Base-by-base conservation (phyloP, 2,329 filamentous ascomycete species). In the Colletotrichum acutatum region DNA sequence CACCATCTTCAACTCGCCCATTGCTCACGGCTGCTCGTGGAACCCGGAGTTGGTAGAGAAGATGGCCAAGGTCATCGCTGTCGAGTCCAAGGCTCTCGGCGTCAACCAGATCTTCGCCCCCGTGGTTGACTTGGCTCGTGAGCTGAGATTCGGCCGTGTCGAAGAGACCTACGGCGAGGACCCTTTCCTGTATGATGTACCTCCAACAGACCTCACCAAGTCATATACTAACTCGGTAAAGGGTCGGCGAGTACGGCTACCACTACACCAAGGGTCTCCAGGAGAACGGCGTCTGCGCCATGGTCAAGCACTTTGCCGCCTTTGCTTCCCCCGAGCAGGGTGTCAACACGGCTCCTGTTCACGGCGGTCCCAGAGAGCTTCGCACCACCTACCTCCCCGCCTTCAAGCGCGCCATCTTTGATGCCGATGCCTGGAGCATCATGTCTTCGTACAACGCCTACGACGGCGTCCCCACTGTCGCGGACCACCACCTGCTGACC, bases 361-460 rank as follows among this genome's bases (percentile, higher is more conserved):
- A 88, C 75, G 86, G 86, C 12, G 86, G 88, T 56, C 86, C 88
- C 73, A 80, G 87, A 57, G 85, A 88, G 76, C 86, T 90, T 4
- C 84, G 88, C 42, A 89, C 86, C 42, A 90, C 88, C 3, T 87
- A 86, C 73, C 82, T 92, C 4, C 90, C 89, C 2, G 78, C 90
- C 0, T 94, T 93, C 81, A 92, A 93, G 79, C 87, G 91, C 19
- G 88, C 92, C 14, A 94, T 95, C 73, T 89, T 94, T 42, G 93
- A 94, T 77, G 91, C 84, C 11, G 91, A 88, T 12, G 93, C 91
- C 2, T 91, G 87, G 78, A 87, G 88, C 53, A 89, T 94, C 76
- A 95, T 95, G 93, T 90, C 91, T 34, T 89, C 93, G 0, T 95
- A 95, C 78, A 90, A 93, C 77, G 90, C 91, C 66, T 94, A 94